These are phyloP conservation scores for Saturnispora saitoi DNA, from an alignment of 805 yeast genomes.

Conservation along the genomic window DNA sequence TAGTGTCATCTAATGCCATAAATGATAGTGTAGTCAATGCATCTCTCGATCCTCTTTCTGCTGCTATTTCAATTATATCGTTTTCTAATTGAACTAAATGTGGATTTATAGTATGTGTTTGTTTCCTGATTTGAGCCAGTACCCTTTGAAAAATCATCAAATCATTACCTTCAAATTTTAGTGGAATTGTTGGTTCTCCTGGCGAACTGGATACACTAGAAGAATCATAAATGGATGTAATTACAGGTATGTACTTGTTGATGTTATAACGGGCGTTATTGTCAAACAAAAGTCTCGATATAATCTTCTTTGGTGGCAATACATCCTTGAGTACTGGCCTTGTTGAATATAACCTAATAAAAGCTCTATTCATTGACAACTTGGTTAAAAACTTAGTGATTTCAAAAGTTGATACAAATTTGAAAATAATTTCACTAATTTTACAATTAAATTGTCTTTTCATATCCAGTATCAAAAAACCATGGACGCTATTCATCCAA, in stretches of 20 bases:
- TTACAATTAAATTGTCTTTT: background rate
- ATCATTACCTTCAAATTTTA: constrained; percentile 43
- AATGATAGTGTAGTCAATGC: constrained; percentile 72
- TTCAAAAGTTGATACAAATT: background rate
- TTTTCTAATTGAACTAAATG: constrained; percentile 56
- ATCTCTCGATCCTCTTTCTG: constrained; percentile 73
- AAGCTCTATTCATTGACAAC: background rate
- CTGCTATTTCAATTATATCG: constrained; percentile 71
- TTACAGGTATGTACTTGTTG: constrained; percentile 44
- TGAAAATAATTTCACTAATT: background rate
- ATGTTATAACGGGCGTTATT: constrained; percentile 51
- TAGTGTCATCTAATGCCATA: constrained; percentile 39
- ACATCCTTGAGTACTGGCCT: constrained; percentile 35
- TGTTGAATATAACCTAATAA: constrained; percentile 7
- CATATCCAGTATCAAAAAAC: background rate
- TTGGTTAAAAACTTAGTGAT: background rate
- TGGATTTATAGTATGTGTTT: constrained; percentile 51
- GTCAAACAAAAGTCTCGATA: constrained; percentile 58
- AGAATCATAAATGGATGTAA: constrained; percentile 41
- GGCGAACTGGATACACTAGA: constrained; percentile 18
- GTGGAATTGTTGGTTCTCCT: constrained; percentile 7
- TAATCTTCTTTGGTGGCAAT: constrained; percentile 49
- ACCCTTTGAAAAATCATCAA: constrained; percentile 62
- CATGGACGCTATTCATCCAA: constrained; percentile 40
- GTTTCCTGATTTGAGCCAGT: constrained; percentile 49